phyloP scores from a whole-genome alignment of 495 filamentous ascomycete species.

The Penicillium pancosmium region DNA sequence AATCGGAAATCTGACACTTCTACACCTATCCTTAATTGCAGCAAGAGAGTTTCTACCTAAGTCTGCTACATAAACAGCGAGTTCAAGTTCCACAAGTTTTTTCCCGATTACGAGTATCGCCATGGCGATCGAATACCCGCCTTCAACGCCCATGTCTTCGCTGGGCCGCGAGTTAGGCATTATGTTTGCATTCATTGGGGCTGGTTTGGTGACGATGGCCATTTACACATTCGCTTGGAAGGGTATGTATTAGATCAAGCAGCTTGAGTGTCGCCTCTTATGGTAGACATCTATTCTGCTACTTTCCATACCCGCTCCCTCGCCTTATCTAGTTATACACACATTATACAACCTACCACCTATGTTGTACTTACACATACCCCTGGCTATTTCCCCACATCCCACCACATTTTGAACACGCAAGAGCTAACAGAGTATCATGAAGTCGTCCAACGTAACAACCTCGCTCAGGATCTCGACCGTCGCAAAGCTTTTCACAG shows the following conservation, averaged over 20 bases:
- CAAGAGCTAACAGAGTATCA: too few species aligned
- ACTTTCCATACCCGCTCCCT: too few species aligned
- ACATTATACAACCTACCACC: too few species aligned
- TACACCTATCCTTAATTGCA: background rate
- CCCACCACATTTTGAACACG: too few species aligned
- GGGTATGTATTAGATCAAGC: slow-evolving; percentile 23
- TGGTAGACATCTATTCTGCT: background rate
- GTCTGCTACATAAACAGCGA: too few species aligned
- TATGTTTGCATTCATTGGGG: slow-evolving; percentile 44
- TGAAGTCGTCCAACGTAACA: slow-evolving; percentile 28
- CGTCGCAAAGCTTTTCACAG: slow-evolving; percentile 37
- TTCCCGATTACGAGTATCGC: too few species aligned
- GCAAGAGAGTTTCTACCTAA: background rate
- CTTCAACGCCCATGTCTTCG: slow-evolving; percentile 33
- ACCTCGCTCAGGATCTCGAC: slow-evolving; percentile 32
- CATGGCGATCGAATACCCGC: slow-evolving; percentile 25
- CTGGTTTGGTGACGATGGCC: slow-evolving; percentile 40
- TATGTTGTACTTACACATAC: background rate
- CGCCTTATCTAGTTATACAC: too few species aligned
- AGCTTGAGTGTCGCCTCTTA: background rate
- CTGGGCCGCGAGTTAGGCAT: slow-evolving; percentile 46
- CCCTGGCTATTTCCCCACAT: too few species aligned
- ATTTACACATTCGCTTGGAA: slow-evolving; percentile 44
- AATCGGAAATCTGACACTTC: background rate
- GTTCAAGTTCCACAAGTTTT: too few species aligned